These are phyloP conservation scores for Penicillium crystallinum DNA, from an alignment of 495 filamentous ascomycete species.

Conservation along the genomic window DNA sequence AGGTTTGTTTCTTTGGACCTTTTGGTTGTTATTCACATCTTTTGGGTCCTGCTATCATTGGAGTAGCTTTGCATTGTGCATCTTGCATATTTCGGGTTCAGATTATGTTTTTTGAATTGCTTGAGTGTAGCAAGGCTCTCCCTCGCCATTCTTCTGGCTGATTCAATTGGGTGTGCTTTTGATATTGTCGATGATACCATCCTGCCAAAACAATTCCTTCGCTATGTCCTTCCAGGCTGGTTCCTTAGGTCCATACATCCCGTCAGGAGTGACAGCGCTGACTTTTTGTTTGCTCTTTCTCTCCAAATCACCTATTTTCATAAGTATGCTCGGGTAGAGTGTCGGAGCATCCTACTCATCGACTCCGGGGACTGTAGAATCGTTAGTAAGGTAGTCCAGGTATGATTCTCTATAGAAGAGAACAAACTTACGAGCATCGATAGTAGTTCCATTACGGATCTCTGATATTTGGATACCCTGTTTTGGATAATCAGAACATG, in stretches of 20 bases:
- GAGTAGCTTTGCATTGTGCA: neutral
- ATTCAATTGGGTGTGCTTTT: conserved; percentile 2
- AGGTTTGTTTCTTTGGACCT: conserved; percentile 11
- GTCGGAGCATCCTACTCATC: no score
- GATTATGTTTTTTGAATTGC: no score
- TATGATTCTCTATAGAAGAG: no score
- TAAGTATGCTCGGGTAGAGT: no score
- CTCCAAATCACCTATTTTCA: neutral
- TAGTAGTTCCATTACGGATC: neutral
- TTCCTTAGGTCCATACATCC: no score
- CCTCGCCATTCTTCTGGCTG: neutral
- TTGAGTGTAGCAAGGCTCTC: neutral
- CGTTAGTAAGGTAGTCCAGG: no score
- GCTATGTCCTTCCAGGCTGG: no score
- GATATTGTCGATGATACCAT: no score
- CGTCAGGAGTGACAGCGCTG: no score
- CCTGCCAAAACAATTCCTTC: no score
- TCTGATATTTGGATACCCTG: neutral
- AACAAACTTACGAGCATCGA: neutral
- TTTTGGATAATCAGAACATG: neutral
- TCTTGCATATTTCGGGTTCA: neutral
- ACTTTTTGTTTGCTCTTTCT: no score
- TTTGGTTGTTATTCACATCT: conserved; percentile 1
- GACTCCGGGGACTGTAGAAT: no score
- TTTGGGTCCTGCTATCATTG: neutral